Conservation (phyloP, 106 monocot genomes). For the Dendrobium chrysotoxum region DNA sequence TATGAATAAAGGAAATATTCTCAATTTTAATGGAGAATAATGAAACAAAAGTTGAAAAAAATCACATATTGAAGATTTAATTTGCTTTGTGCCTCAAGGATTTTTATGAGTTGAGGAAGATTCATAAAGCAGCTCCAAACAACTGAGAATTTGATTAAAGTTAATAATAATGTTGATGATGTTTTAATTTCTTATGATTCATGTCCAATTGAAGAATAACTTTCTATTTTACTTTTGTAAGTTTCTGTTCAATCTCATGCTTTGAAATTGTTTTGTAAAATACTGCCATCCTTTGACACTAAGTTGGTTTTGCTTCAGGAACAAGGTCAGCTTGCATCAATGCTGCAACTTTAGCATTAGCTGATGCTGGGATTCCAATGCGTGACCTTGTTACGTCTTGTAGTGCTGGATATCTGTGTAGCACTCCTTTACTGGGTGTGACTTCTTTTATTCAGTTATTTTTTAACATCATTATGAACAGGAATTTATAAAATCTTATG, state of each 20-base stretch:
- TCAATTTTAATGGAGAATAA: too few relatives aligned
- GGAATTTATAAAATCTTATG: neutral
- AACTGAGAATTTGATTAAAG: neutral
- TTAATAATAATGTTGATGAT: neutral
- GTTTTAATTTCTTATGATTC: neutral
- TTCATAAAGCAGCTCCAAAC: neutral
- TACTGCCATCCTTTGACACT: neutral
- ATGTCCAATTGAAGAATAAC: neutral
- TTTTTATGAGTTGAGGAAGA: neutral
- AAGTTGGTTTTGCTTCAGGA: constrained; percentile 32
- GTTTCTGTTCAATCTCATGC: neutral
- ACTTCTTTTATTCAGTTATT: neutral
- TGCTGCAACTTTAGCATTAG: constrained; percentile 95
- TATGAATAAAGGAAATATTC: too few relatives aligned
- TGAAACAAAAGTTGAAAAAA: too few relatives aligned
- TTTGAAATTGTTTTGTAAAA: neutral
- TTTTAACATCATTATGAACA: neutral
- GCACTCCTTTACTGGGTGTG: constrained; percentile 76
- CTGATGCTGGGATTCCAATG: constrained; percentile 99
- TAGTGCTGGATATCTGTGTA: constrained; percentile 79
- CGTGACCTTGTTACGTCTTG: constrained; percentile 92
- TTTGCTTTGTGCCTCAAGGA: too few relatives aligned
- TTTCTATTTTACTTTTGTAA: neutral
- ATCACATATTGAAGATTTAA: too few relatives aligned
- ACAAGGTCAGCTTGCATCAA: constrained; percentile 88